Base-by-base conservation (phyloP, 495 filamentous ascomycete species). In the Letharia columbiana region DNA sequence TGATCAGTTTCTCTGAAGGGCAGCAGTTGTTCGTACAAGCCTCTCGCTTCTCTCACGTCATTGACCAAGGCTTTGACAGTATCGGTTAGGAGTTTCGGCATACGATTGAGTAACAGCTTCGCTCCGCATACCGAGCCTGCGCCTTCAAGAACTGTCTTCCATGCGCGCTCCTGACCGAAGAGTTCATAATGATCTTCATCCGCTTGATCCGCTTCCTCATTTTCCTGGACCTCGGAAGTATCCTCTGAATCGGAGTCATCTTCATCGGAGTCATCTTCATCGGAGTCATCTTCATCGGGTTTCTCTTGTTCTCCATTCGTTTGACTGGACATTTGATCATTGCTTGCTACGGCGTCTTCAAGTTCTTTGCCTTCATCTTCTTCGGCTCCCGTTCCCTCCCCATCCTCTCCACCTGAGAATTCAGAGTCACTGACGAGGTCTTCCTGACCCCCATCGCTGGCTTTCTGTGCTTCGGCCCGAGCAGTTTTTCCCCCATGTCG, bases 111-210 rank as follows among this genome's bases (percentile, higher is more conserved):
- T 10, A 10, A 28, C 39, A 65, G 7, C 13, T 60, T 60, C 37
- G 52, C 4, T 17, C 54, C 41, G 31, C 63, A 42, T 37, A 66
- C 35, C 8, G 59, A 61, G 1, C n/a, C 45, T 5, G 64, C 64
- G n/a, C 54, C 49, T 37, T 66, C 37, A 10, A 66, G 57, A 17
- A 56, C 47, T 10, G 37, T 66, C 20, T 61, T 23, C 64, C 64
- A 66, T 0, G 47, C 59, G 5, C 3, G 0, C 9, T 62, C 59
- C 17, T 44, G 58, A n/a, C 64, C 64, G 15, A 62, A 45, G 9
- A 66, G 45, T 28, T 66, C 59, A 4, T 56, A 20, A 6, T 15
- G 4, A 1, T 20, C 44, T 20, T 45, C 44, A 10, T 3, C 42
- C 41, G 8, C 54, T 20, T 35, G 15, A 10, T 61, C 49, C 13